Conservation (phyloP, 2,329 filamentous ascomycete genomes). For the Neofusicoccum sp. region DNA sequence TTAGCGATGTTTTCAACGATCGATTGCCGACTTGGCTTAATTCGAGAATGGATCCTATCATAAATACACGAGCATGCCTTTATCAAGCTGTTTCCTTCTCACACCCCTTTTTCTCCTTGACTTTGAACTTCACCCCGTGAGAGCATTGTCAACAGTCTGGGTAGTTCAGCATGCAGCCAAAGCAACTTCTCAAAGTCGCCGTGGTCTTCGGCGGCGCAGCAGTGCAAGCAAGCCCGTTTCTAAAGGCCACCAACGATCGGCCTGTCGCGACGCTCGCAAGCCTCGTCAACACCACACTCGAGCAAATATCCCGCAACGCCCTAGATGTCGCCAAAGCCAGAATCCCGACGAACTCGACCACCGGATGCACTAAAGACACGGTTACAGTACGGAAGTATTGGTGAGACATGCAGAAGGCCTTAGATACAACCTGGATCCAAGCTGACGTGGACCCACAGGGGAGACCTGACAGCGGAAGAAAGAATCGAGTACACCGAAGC, state of each 20-base stretch:
- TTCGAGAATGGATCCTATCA: no score
- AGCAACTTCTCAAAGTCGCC: no score
- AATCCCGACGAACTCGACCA: not conserved
- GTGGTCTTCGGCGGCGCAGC: no score
- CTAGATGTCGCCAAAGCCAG: constrained; percentile 11
- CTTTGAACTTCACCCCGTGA: no score
- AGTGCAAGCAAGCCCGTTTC: constrained; percentile 1
- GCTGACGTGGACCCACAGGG: not conserved
- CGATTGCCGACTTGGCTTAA: no score
- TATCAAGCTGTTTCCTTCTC: no score
- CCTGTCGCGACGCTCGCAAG: not conserved
- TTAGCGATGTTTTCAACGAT: no score
- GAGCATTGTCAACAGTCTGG: no score
- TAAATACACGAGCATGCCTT: no score
- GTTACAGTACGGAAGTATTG: constrained; percentile 9
- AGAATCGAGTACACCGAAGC: constrained; percentile 39
- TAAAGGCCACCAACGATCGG: not conserved
- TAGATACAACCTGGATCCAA: not conserved
- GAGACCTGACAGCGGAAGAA: constrained; percentile 24
- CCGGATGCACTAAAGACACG: constrained; percentile 5
- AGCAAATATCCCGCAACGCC: constrained; percentile 8
- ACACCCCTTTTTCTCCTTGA: no score
- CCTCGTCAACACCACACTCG: constrained; percentile 4
- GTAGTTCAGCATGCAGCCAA: no score
- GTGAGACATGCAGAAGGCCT: not conserved